Evolutionary conservation across 2,329 filamentous ascomycete species (phyloP), one percentile per base, ranked within the genome.

Genomic region (Fusarium brevicatenulatum): DNA sequence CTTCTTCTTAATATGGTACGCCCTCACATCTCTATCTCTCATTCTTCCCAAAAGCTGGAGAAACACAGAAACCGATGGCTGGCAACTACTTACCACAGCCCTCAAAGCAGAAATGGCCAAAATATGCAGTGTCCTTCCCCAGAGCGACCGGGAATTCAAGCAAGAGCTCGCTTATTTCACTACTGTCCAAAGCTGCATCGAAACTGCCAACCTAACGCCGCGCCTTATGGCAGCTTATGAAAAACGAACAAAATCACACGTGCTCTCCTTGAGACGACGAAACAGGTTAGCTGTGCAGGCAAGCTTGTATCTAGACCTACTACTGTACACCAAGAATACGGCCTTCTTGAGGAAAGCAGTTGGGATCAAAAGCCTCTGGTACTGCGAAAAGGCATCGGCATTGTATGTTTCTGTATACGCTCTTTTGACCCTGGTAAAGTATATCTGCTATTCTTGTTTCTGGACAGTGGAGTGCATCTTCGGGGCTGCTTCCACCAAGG

Each of bases 251-350:
- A 13, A 15, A 5, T 4, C 13, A n/a, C 39, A 21, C 8, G 5
- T n/a, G 39, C 8, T 6, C 39, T 42, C 39, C 0, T 42, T 42
- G 0, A 42, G 39, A n/a, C 12, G 21, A 13, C 39, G 39, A 5
- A 15, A 15, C 7, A 42, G 13, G 0, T 13, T 42, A 15, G 39
- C 21, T 42, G 21, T 42, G 13, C 39, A 5, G 9, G 39, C 21
- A 42, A 42, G 21, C 9, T n/a, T 42, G 8, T 42, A 42, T n/a
- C 40, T 42, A 6, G 40, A n/a, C 40, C 40, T 42, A 16, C 13
- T 42, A 7, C 3, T n/a, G 1, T n/a, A 42, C 21, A 42, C 40
- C 21, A n/a, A 42, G 13, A n/a, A 42, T 8, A n/a, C 7, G 0
- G 21, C 6, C 2, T 42, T n/a, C 40, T n/a, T 42, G 21, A 10